These are phyloP conservation scores for Themeda triandra DNA, from an alignment of 176 grass and related monocot genomes.

Conservation along the genomic window DNA sequence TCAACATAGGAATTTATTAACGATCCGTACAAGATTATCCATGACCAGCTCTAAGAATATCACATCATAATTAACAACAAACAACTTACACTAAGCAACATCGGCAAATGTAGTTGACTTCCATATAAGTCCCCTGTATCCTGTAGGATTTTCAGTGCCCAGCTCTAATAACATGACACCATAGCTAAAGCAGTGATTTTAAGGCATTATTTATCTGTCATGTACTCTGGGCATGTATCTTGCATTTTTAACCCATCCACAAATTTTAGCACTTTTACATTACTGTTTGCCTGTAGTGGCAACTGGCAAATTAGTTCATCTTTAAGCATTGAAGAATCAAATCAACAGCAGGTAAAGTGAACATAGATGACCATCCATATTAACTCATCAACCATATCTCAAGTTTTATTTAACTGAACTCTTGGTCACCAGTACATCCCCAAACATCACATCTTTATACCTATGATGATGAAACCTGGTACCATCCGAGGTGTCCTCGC, in stretches of 20 bases:
- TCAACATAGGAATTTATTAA: not conserved
- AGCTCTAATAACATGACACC: not conserved
- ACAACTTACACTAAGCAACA: not conserved
- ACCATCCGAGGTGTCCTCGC: not conserved
- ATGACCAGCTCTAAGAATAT: not conserved
- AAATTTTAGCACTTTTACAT: not conserved
- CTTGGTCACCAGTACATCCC: conserved; percentile 10
- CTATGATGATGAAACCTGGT: conserved; percentile 5
- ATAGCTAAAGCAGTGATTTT: not conserved
- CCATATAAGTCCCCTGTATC: not conserved
- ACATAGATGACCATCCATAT: not conserved
- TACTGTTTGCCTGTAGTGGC: not conserved
- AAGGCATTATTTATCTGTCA: not conserved
- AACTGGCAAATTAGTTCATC: not conserved
- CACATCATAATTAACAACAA: not conserved
- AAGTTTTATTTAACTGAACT: conserved; percentile 37
- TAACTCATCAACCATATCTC: not conserved
- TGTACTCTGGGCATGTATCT: not conserved
- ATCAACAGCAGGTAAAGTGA: not conserved
- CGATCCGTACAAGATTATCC: not conserved
- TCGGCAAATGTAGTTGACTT: not conserved
- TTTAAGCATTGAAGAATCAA: not conserved
- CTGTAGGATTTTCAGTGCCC: not conserved
- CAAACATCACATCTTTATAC: not conserved
- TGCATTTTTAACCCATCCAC: not conserved